Evolutionary conservation across 2,329 filamentous ascomycete genomes (phyloP), one percentile per base, ranked within the genome.

Genomic region (Lecanicillium sp.): DNA sequence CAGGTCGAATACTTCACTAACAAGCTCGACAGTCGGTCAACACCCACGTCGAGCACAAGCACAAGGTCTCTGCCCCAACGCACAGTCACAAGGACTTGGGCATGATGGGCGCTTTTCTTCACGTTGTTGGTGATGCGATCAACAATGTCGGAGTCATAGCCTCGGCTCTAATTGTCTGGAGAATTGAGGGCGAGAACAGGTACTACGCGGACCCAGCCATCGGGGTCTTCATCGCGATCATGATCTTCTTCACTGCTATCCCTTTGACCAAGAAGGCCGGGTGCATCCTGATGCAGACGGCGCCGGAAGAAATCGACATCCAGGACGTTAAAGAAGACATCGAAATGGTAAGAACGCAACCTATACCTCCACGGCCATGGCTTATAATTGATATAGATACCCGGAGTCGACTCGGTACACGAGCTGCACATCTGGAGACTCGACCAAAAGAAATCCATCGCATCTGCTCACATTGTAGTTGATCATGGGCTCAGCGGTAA

Each of bases 101-200:
- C 10, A 83, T 87, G 71, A 67, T 86, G 52, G 85, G 82, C 2
- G 84, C 87, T 1, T 59, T 90, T 10, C 65, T 87, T 12, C 86
- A 90, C 57, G 77, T 90, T 21, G 58, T 86, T 3, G 82, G 84
- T 26, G 86, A 90, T 57, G 83, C 84, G 5, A 71, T 85, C 53
- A 90, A 89, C 66, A 90, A 90, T 56, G 62, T 89, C 10, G 85
- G 84, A 9, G 85, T 90, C 51, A 87, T 89, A 41, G 68, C 83
- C 29, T 77, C 84, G 1, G 84, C 83, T 0, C 58, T 83, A 2
- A 71, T 87, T 26, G 84, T 90, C 60, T 88, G 84, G 85, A 69
- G 81, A 49, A 70, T 75, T 0, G 60, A 73, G 24, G 79, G 75
- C 24, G 68, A 76, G 1, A 70, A 63, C 3, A 72, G 83, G 27